Base-by-base conservation (phyloP, 768 basidiomycete genomes). In the Kwoniella bestiolae region DNA sequence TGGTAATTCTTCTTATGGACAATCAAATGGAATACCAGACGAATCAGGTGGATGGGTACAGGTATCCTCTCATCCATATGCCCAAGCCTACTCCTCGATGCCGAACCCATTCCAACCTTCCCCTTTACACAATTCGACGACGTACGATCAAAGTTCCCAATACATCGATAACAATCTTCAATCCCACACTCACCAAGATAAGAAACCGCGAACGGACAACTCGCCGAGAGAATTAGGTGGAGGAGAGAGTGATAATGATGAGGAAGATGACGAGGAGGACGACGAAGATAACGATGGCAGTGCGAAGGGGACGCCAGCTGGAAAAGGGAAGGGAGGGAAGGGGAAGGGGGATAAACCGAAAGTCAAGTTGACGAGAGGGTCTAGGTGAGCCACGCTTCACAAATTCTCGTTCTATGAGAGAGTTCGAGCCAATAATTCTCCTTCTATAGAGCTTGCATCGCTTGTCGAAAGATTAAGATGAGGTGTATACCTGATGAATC, bases 401-500 rank as follows among this genome's bases (percentile, higher is more conserved):
- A 9, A 31, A 5, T 21, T 11, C 18, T 11, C 5, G 1, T 32
- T 0, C 5, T 18, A 47, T 8, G 21, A 26, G 5, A 0, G 7
- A 28, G 23, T 16, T 23, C 52, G 57, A 23, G 55, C 35, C 56
- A 34, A 26, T 38, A 11, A 38, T 38, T 1, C 41, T 31, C 21
- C 44, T 28, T 25, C 35, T 2, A 28, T 35, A 69, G 71, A 57
- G 74, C 72, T 45, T 73, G 74, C 66, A 71, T 73, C 31, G 71
- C 73, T 46, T 78, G 75, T 60, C 71, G 78, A 14, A 71, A 77
- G 56, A 75, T 81, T 63, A 81, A 81, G 61, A 81, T 81, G 80
- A 66, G 79, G 34, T 81, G 80, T 66, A 75, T 81, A 32, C 74
- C 74, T 12, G 80, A 77, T 45, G 75, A 78, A 23, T 68, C 56